Evolutionary conservation across 441 rosid species (phyloP).

Genomic region (Croton laevigatus): DNA sequence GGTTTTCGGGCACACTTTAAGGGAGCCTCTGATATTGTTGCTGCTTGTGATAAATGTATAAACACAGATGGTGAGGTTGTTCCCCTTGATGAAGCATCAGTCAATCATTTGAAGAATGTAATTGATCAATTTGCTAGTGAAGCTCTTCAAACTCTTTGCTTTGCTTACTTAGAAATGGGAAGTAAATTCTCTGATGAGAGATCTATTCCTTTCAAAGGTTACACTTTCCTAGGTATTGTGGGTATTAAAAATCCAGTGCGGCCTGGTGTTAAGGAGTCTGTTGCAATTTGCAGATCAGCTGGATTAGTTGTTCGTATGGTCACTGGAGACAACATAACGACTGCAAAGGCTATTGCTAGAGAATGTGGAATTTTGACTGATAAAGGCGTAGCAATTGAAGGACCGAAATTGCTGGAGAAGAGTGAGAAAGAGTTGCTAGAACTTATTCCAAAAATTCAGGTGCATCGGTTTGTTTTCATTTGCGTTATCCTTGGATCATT

Average conservation of each 20-base stretch:
- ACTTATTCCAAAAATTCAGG: conserved; percentile 86
- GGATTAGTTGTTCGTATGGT: conserved; percentile 52
- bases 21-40: conserved; percentile 3
- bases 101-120: too few species aligned
- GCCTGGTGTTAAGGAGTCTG: conserved; percentile 40
- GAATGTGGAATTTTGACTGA: conserved; percentile 51
- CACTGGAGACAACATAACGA: conserved; percentile 46
- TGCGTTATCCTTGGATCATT: too few species aligned
- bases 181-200: neutral
- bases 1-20: too few species aligned
- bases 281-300: conserved; percentile 40
- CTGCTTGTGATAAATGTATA: too few species aligned
- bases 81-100: too few species aligned
- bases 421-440: conserved; percentile 40
- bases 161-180: too few species aligned
- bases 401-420: conserved; percentile 41
- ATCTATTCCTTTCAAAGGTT: conserved; percentile 51
- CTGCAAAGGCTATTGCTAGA: conserved; percentile 49
- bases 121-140: too few species aligned
- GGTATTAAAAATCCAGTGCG: conserved; percentile 54
- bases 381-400: conserved; percentile 28
- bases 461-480: conserved; percentile 17
- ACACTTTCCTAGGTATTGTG: conserved; percentile 41
- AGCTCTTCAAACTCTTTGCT: too few species aligned
- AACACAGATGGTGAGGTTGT: too few species aligned